These are phyloP conservation scores for Platismatia glauca DNA, from an alignment of 495 filamentous ascomycete genomes.

Conservation along the genomic window DNA sequence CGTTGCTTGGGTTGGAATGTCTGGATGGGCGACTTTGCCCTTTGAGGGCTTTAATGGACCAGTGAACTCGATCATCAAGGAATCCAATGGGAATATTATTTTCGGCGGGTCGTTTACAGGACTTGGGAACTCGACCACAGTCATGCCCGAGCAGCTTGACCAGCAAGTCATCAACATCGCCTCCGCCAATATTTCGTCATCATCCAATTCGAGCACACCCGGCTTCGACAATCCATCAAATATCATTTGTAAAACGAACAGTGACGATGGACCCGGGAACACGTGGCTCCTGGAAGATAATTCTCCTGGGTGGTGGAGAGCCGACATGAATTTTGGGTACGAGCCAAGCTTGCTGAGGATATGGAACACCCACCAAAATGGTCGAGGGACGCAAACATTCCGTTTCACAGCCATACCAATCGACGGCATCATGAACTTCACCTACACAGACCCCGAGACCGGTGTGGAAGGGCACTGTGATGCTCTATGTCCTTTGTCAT, in stretches of 20 bases:
- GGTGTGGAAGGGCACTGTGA: conserved; percentile 60
- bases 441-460: conserved; percentile 68
- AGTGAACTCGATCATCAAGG: conserved; percentile 75
- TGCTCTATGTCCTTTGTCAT: conserved; percentile 67
- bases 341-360: conserved; percentile 76
- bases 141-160: conserved; percentile 47
- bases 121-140: conserved; percentile 66
- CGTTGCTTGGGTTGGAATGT: conserved; percentile 65
- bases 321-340: conserved; percentile 72
- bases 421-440: conserved; percentile 93
- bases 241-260: conserved; percentile 71
- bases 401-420: conserved; percentile 73
- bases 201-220: conserved; percentile 45
- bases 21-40: conserved; percentile 74
- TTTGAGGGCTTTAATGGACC: conserved; percentile 95
- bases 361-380: conserved; percentile 81
- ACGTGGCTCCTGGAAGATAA: conserved; percentile 83
- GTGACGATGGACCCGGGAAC: conserved; percentile 53
- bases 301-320: conserved; percentile 74
- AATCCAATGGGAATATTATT: conserved; percentile 69
- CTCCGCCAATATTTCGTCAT: conserved; percentile 61
- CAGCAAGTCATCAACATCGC: conserved; percentile 77
- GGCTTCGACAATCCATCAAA: conserved; percentile 73
- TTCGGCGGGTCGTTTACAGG: conserved; percentile 91
- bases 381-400: conserved; percentile 78